These are phyloP conservation scores for Carex parvula DNA, from an alignment of 176 grass and related monocot genomes.

Conservation along the genomic window DNA sequence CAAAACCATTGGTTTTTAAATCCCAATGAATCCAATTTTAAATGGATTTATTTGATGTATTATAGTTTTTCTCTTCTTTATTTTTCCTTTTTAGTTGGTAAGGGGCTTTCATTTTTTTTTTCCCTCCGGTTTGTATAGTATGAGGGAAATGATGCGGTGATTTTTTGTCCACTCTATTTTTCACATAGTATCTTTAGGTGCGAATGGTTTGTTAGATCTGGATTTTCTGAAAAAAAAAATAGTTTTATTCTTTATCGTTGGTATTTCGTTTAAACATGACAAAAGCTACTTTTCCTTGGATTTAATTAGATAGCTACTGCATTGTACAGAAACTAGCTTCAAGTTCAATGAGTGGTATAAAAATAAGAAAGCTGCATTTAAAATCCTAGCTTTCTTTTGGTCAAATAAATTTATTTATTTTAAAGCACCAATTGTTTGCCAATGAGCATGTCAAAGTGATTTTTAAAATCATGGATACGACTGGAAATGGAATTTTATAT, in stretches of 20 bases:
- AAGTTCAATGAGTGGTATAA: too few relatives aligned
- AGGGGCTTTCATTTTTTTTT: background rate
- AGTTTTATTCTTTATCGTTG: background rate
- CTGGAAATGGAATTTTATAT: background rate
- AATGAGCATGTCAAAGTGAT: background rate
- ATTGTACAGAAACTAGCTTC: too few relatives aligned
- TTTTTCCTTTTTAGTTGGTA: background rate
- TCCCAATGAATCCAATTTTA: background rate
- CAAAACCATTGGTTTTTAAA: conserved; percentile 74
- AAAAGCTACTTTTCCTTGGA: background rate
- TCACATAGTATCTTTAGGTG: background rate
- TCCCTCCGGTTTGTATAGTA: conserved; percentile 11
- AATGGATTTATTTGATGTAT: background rate
- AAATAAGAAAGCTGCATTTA: background rate
- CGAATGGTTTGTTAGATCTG: background rate
- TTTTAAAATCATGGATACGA: background rate
- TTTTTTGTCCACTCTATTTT: background rate
- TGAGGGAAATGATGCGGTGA: background rate
- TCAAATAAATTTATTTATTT: background rate
- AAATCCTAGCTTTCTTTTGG: background rate
- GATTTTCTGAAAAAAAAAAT: background rate
- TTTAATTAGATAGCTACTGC: background rate
- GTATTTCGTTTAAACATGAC: background rate
- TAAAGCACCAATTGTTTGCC: background rate
- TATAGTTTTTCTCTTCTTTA: background rate